phyloP scores from a whole-genome alignment of 176 grass and related monocot genomes.

The Sorghum bicolor region DNA sequence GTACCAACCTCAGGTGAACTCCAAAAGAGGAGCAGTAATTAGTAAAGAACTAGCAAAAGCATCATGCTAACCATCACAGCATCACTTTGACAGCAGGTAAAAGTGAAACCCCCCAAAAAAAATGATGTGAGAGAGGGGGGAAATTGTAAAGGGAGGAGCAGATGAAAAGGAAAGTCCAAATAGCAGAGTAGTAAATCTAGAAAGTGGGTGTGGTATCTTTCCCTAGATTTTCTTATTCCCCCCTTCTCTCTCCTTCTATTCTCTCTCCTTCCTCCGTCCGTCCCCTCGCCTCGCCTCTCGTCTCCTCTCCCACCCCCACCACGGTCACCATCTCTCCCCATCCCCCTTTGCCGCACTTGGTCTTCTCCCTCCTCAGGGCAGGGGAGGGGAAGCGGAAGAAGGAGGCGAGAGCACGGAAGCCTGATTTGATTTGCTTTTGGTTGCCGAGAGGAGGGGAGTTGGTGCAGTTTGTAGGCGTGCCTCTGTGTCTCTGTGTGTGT shows the following conservation, averaged over 20 bases:
- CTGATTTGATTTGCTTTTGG: conserved; percentile 23
- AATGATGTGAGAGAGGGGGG: neutral
- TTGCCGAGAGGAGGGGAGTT: neutral
- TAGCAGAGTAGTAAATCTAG: conserved; percentile 44
- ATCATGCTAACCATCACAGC: neutral
- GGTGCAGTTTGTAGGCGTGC: conserved; percentile 19
- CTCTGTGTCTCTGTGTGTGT: neutral
- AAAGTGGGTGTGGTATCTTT: conserved; percentile 56
- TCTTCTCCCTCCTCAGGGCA: neutral
- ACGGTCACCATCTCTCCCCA: neutral
- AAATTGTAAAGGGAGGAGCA: neutral
- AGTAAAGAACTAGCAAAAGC: neutral
- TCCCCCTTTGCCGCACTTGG: neutral
- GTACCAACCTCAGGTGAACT: conserved; percentile 23
- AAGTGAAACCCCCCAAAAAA: no score
- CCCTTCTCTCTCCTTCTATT: neutral
- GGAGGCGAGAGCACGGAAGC: neutral
- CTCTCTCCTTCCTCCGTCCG: neutral
- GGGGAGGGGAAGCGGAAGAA: neutral
- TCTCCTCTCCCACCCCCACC: neutral
- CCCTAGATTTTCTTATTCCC: conserved; percentile 52
- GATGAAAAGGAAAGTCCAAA: conserved; percentile 26
- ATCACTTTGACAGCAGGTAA: conserved; percentile 7
- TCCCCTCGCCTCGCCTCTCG: neutral
- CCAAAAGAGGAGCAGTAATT: conserved; percentile 28